Percentiles rank a stretch among this genome's conserved stretches.
phyloP scores from a whole-genome alignment of 2,329 filamentous ascomycete species.

The Aspergillus fischeri region DNA sequence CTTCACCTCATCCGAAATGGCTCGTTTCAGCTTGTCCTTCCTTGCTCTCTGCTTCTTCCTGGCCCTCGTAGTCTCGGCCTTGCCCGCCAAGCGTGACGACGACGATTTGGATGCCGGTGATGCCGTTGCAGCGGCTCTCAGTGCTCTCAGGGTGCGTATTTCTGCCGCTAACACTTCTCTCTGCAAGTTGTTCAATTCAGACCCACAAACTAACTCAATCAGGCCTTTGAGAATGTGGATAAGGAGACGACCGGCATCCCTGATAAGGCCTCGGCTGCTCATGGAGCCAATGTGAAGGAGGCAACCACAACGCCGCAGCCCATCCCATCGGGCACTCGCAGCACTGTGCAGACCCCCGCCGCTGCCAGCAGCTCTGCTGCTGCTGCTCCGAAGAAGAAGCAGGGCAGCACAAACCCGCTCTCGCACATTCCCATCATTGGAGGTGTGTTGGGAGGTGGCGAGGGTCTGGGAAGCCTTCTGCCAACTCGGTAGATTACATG shows the following conservation, averaged over 20 bases:
- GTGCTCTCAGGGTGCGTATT: background rate
- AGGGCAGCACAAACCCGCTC: conserved; percentile 9
- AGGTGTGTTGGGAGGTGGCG: conserved; percentile 4
- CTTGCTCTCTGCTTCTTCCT: conserved; percentile 27
- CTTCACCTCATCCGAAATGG: conserved; percentile 21
- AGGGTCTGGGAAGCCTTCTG: background rate
- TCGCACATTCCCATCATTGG: conserved; percentile 23
- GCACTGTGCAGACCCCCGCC: background rate
- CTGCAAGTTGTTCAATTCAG: background rate
- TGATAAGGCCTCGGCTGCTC: background rate
- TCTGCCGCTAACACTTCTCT: background rate
- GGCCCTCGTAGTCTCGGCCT: conserved; percentile 25
- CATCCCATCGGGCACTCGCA: background rate
- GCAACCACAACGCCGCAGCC: background rate
- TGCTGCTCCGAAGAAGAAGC: background rate
- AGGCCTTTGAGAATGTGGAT: background rate
- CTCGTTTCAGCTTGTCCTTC: conserved; percentile 28
- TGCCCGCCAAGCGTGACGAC: conserved; percentile 19
- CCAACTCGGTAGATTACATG: background rate
- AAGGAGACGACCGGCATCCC: background rate
- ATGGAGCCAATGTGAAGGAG: background rate
- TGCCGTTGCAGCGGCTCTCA: background rate
- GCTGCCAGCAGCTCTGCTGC: background rate
- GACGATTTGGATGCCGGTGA: background rate
- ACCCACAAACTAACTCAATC: background rate